phyloP scores from a whole-genome alignment of 345 rosid genomes.

The Moricandia arvensis region DNA sequence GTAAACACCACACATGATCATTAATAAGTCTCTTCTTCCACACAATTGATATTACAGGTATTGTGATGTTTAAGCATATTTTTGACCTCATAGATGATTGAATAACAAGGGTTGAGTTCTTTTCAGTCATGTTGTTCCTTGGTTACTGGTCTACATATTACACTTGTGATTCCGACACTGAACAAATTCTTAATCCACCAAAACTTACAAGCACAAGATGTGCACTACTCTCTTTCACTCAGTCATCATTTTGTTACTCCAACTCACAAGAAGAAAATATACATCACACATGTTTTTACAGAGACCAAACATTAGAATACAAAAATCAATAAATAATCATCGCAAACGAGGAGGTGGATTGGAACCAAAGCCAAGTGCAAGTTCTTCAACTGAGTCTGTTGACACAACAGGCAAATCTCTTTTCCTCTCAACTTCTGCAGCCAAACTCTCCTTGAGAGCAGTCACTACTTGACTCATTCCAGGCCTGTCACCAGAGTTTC shows the following conservation, averaged over 20 bases:
- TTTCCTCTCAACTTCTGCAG: constrained; percentile 30
- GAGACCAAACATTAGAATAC: constrained; percentile 15
- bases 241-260: no score
- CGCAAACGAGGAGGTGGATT: constrained; percentile 38
- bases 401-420: constrained; percentile 7
- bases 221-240: no score
- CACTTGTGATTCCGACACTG: background rate
- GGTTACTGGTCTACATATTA: background rate
- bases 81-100: constrained; percentile 7
- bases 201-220: background rate
- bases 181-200: background rate
- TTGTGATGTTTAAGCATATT: background rate
- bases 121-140: background rate
- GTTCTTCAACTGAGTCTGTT: constrained; percentile 38
- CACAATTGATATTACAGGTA: background rate
- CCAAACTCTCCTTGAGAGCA: constrained; percentile 43
- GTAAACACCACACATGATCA: background rate
- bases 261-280: constrained; percentile 1
- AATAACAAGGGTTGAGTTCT: constrained; percentile 18
- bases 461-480: constrained; percentile 41
- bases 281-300: background rate
- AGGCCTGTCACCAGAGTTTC: constrained; percentile 39
- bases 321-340: constrained; percentile 10
- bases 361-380: constrained; percentile 34
- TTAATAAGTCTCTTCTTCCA: background rate